These are phyloP conservation scores for Auricularia sp. DNA, from an alignment of 768 basidiomycete species.

Conservation along the genomic window DNA sequence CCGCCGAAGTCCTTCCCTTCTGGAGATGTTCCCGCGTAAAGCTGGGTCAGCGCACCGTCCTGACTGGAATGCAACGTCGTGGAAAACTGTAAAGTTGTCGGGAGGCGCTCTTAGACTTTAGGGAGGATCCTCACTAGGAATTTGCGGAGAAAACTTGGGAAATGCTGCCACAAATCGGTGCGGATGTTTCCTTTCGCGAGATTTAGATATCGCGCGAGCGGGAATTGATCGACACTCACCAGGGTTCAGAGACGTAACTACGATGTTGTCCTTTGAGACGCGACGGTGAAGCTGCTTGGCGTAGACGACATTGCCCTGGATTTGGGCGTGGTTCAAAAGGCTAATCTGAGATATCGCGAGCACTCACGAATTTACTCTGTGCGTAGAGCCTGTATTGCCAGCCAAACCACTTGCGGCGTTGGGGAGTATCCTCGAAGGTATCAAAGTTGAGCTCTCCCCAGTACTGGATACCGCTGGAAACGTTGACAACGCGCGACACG, in stretches of 20 bases:
- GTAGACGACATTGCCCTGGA: conserved; percentile 33
- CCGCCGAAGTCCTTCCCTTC: conserved; percentile 31
- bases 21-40: conserved; percentile 34
- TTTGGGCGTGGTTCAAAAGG: neutral
- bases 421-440: conserved; percentile 29
- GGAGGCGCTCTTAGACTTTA: neutral
- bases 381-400: conserved; percentile 16
- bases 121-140: neutral
- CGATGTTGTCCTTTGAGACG: conserved; percentile 33
- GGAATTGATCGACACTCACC: neutral
- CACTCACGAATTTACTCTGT: conserved; percentile 28
- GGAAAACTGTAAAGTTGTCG: neutral
- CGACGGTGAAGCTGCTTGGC: conserved; percentile 39
- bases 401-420: conserved; percentile 13
- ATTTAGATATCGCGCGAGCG: neutral
- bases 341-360: neutral
- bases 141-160: neutral
- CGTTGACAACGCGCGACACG: conserved; percentile 32
- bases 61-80: neutral
- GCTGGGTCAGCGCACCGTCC: conserved; percentile 32
- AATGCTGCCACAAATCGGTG: conserved; percentile 23
- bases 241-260: conserved; percentile 28
- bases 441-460: conserved; percentile 30
- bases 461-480: conserved; percentile 31
- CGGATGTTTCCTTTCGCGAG: conserved; percentile 18